Evolutionary conservation across 257 asterid species (phyloP).

Genomic region (Solanum sitiens): DNA sequence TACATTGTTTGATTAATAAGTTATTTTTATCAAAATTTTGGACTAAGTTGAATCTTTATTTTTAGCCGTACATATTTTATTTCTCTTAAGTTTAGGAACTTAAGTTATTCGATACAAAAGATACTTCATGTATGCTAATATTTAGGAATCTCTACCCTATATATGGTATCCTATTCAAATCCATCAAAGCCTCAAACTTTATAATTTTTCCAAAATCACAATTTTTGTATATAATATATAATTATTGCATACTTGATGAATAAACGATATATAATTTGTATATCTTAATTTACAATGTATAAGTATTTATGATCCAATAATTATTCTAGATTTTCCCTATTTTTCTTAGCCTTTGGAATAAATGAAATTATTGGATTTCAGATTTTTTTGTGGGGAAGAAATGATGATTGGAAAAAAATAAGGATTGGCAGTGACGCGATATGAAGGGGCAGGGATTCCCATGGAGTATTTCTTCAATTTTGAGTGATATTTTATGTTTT

Average conservation of each 20-base stretch:
- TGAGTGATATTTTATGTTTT: background rate
- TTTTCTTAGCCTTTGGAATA: background rate
- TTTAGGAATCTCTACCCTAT: background rate
- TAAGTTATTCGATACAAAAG: background rate
- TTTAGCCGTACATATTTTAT: background rate
- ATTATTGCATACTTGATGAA: no score
- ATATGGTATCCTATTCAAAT: background rate
- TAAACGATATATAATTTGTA: background rate
- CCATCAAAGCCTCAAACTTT: background rate
- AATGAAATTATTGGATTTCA: background rate
- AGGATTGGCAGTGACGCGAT: background rate
- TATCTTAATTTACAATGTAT: background rate
- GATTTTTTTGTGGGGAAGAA: background rate
- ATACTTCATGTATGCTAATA: background rate
- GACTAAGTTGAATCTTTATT: background rate
- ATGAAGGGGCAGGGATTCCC: background rate
- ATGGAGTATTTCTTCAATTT: background rate
- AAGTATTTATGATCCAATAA: background rate
- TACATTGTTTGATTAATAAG: background rate
- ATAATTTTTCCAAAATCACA: background rate
- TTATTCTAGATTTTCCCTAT: no score
- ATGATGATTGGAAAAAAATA: background rate
- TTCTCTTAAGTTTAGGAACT: background rate
- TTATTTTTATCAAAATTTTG: background rate
- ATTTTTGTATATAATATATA: background rate